A percentile compares a stretch with the other conserved stretches of the same genome.
These are phyloP conservation scores for Kazachstania sp. DNA, from an alignment of 1,139 yeast genomes.

Conservation along the genomic window DNA sequence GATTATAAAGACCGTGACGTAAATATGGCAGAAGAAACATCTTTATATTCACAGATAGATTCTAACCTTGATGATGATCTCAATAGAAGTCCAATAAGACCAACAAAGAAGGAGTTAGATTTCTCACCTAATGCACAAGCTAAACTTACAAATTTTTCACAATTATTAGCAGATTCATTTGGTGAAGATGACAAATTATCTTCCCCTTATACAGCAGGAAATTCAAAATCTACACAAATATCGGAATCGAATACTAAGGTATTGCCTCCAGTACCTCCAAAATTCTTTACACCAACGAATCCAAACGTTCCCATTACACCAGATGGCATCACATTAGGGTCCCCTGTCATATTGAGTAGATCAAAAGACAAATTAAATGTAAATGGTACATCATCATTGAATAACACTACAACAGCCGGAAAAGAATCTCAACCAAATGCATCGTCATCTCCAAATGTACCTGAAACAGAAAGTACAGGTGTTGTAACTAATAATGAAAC, in stretches of 20 bases:
- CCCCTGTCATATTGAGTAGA: constrained; percentile 17
- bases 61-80: background rate
- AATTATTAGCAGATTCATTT: constrained; percentile 22
- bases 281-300: constrained; percentile 4
- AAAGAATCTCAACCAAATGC: background rate
- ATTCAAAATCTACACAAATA: background rate
- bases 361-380: constrained; percentile 4
- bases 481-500: background rate
- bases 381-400: background rate
- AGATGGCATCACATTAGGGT: constrained; percentile 12
- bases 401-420: background rate
- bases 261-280: constrained; percentile 12
- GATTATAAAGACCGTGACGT: constrained; percentile 6
- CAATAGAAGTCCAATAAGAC: background rate
- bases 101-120: constrained; percentile 5
- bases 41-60: constrained; percentile 1
- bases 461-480: background rate
- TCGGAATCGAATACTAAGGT: constrained; percentile 3
- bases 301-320: constrained; percentile 5
- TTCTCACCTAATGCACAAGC: constrained; percentile 25
- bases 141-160: constrained; percentile 21
- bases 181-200: constrained; percentile 11
- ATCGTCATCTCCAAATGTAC: background rate
- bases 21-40: constrained; percentile 3
- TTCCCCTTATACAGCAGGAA: background rate